These are phyloP conservation scores for Lachnellula arida DNA, from an alignment of 2,329 filamentous ascomycete genomes.

Conservation along the genomic window DNA sequence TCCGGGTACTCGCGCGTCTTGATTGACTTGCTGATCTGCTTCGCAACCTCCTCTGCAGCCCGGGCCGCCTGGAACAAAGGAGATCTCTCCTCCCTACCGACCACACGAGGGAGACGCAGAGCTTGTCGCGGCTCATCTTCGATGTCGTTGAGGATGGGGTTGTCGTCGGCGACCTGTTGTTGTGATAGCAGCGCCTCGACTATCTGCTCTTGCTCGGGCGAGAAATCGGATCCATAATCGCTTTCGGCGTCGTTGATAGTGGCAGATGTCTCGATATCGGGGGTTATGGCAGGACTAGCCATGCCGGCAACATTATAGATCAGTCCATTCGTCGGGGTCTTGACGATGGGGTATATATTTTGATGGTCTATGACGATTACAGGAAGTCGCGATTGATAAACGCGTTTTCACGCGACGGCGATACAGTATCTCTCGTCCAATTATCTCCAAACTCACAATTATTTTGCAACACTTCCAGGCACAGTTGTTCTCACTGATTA, in stretches of 20 bases:
- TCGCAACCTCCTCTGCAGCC: constrained; percentile 24
- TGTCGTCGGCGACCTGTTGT: constrained; percentile 35
- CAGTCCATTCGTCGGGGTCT: constrained; percentile 11
- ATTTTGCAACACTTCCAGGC: too few species aligned
- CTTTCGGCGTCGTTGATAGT: constrained; percentile 34
- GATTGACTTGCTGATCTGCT: constrained; percentile 26
- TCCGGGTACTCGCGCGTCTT: constrained; percentile 39
- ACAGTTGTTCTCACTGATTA: too few species aligned
- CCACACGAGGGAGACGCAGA: constrained; percentile 37
- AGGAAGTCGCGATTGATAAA: not conserved
- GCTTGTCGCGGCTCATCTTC: constrained; percentile 32
- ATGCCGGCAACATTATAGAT: constrained; percentile 15
- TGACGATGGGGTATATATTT: not conserved
- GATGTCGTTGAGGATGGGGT: constrained; percentile 24
- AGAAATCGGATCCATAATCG: constrained; percentile 62
- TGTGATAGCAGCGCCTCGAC: constrained; percentile 45
- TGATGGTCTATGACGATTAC: not conserved
- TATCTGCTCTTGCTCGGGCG: constrained; percentile 50
- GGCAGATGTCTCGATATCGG: not conserved
- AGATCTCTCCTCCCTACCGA: constrained; percentile 34
- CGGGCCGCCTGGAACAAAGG: constrained; percentile 28
- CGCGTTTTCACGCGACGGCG: not conserved
- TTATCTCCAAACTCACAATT: too few species aligned
- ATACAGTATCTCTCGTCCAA: too few species aligned
- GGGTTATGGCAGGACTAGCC: constrained; percentile 18